Conservation (phyloP, 768 basidiomycete genomes). For the Agaricus blazei region DNA sequence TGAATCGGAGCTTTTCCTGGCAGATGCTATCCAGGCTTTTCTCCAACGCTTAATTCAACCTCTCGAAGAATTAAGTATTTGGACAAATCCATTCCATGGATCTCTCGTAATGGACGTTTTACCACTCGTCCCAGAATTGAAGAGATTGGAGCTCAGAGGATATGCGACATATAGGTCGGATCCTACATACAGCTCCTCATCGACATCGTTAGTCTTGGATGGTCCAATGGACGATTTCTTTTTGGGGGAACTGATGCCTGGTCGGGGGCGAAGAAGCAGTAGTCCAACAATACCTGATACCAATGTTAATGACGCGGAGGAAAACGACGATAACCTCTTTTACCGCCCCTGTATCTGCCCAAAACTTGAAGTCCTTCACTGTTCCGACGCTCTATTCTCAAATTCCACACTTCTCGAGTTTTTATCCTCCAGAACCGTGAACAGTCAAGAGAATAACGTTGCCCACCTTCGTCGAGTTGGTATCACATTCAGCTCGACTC, state of each 20-base stretch:
- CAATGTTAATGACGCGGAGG: not conserved
- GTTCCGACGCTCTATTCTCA: not conserved
- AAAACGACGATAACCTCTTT: not conserved
- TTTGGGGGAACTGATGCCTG: not conserved
- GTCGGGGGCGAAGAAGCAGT: not conserved
- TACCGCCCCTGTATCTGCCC: not conserved
- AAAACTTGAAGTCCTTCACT: slow-evolving; percentile 1
- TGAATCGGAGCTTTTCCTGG: not conserved
- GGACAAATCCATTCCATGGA: not conserved
- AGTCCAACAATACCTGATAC: not conserved
- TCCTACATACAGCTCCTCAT: not conserved
- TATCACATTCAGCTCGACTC: not conserved
- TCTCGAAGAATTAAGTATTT: not conserved
- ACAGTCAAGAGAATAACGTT: not conserved
- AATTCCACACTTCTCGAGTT: not conserved
- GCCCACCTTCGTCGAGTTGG: slow-evolving; percentile 3
- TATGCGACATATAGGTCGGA: not conserved
- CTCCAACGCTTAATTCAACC: not conserved
- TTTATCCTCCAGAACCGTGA: not conserved
- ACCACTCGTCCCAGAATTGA: not conserved
- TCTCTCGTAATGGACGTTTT: not conserved
- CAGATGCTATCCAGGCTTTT: not conserved
- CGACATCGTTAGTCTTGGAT: not conserved
- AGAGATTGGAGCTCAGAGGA: slow-evolving; percentile 3
- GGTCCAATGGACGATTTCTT: not conserved